Conservation (phyloP, 2,329 filamentous ascomycete species). For the Trichoderma polysporum region DNA sequence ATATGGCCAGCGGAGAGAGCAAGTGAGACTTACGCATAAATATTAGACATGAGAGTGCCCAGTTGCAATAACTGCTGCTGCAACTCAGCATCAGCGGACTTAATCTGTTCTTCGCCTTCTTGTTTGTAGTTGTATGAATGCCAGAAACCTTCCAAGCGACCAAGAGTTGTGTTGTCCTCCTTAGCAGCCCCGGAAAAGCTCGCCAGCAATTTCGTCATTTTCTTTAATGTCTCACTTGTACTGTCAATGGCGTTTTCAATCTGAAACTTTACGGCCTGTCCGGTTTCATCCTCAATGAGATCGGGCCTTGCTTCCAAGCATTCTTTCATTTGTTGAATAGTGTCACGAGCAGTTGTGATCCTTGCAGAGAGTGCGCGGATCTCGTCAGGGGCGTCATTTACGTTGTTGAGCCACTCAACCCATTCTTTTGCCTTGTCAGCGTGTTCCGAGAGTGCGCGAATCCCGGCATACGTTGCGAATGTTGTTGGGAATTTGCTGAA, state of each 20-base stretch:
- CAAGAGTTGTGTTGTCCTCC: constrained; percentile 25
- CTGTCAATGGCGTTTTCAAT: constrained; percentile 32
- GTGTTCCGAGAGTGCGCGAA: constrained; percentile 30
- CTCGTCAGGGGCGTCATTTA: constrained; percentile 34
- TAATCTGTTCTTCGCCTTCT: constrained; percentile 35
- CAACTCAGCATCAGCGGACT: constrained; percentile 31
- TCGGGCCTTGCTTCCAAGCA: constrained; percentile 32
- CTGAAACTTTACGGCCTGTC: constrained; percentile 30
- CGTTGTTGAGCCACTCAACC: constrained; percentile 35
- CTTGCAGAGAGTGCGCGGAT: constrained; percentile 31
- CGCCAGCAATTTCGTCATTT: constrained; percentile 34
- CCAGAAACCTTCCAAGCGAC: constrained; percentile 33
- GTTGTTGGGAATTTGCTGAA: constrained; percentile 27
- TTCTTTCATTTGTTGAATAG: constrained; percentile 34
- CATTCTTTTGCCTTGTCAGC: constrained; percentile 37
- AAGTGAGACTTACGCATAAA: constrained; percentile 34
- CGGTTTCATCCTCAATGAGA: constrained; percentile 33
- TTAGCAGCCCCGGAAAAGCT: constrained; percentile 28
- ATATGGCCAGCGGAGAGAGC: too few species aligned
- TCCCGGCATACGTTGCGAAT: constrained; percentile 30
- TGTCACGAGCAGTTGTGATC: constrained; percentile 32
- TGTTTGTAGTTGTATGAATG: constrained; percentile 36
- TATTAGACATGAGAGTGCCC: constrained; percentile 35
- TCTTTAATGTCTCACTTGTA: constrained; percentile 29
- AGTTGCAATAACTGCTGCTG: constrained; percentile 32